phyloP scores from a whole-genome alignment of 1,139 yeast genomes.

The Pichia terricola region DNA sequence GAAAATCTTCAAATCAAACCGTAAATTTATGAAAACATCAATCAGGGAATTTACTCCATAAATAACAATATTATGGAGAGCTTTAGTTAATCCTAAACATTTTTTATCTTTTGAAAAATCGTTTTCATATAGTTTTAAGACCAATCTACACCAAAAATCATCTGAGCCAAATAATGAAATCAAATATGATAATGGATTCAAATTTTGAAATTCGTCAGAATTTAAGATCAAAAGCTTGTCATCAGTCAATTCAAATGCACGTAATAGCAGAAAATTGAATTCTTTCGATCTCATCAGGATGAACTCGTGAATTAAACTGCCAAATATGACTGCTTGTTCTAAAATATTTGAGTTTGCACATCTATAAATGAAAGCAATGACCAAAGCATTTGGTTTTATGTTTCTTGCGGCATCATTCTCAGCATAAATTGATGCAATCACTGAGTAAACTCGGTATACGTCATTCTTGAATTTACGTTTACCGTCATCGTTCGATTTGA shows the following conservation, averaged over 20 bases:
- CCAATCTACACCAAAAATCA: slow-evolving; percentile 17
- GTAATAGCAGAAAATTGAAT: slow-evolving; percentile 17
- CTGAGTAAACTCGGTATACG: slow-evolving; percentile 7
- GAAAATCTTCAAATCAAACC: slow-evolving; percentile 6
- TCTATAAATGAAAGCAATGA: slow-evolving; percentile 11
- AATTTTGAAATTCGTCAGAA: slow-evolving; percentile 2
- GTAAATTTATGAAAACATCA: slow-evolving; percentile 10
- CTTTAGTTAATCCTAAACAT: slow-evolving; percentile 6
- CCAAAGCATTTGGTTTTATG: slow-evolving; percentile 13
- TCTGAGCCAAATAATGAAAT: slow-evolving; percentile 7
- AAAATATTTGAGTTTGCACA: slow-evolving; percentile 8
- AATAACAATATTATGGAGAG: slow-evolving; percentile 12
- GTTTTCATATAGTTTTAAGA: slow-evolving; percentile 8
- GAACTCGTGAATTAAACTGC: slow-evolving; percentile 11
- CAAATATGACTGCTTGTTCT: slow-evolving; percentile 12
- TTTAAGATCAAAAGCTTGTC: slow-evolving; percentile 10
- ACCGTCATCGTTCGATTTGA: slow-evolving; percentile 5
- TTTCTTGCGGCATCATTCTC: background rate
- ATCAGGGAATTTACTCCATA: slow-evolving; percentile 18
- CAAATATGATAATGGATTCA: slow-evolving; percentile 12
- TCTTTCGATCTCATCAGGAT: slow-evolving; percentile 9
- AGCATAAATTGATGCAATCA: background rate
- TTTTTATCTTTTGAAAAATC: slow-evolving; percentile 1
- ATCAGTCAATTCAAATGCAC: slow-evolving; percentile 17
- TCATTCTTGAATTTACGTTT: slow-evolving; percentile 7